Conservation (phyloP, 768 basidiomycete genomes). For the Psilocybe sp. region DNA sequence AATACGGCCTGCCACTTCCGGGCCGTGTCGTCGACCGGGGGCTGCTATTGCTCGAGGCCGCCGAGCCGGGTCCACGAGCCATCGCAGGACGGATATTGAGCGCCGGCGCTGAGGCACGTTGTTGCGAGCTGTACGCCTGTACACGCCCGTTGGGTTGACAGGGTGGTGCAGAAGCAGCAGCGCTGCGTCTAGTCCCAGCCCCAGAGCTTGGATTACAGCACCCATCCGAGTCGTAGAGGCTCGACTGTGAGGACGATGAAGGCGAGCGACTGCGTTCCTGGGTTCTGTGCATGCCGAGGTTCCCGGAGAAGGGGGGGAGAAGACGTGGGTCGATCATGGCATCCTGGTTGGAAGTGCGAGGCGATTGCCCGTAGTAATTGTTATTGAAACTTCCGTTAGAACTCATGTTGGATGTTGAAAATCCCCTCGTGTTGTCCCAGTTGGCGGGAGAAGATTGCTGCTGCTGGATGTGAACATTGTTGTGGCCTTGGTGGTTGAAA, state of each 20-base stretch:
- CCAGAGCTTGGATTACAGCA: background rate
- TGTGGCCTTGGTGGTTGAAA: constrained; percentile 7
- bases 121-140: constrained; percentile 15
- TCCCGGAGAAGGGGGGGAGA: constrained; percentile 7
- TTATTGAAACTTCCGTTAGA: background rate
- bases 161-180: no score
- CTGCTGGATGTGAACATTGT: constrained; percentile 10
- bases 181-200: no score
- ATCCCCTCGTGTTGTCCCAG: background rate
- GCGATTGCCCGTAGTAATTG: background rate
- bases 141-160: constrained; percentile 25
- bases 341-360: background rate
- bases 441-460: constrained; percentile 4
- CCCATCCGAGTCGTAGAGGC: constrained; percentile 21
- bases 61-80: constrained; percentile 13
- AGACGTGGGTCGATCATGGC: constrained; percentile 7
- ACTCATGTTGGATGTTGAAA: background rate
- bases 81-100: constrained; percentile 14
- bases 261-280: constrained; percentile 25
- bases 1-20: no score
- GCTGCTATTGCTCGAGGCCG: constrained; percentile 9
- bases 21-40: no score
- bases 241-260: constrained; percentile 30
- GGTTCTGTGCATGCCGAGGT: constrained; percentile 4
- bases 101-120: constrained; percentile 17